A percentile compares a stretch with the other conserved stretches of the same genome.
Conservation (phyloP, 371 early-diverging fungal species). For the Massospora cicadina region DNA sequence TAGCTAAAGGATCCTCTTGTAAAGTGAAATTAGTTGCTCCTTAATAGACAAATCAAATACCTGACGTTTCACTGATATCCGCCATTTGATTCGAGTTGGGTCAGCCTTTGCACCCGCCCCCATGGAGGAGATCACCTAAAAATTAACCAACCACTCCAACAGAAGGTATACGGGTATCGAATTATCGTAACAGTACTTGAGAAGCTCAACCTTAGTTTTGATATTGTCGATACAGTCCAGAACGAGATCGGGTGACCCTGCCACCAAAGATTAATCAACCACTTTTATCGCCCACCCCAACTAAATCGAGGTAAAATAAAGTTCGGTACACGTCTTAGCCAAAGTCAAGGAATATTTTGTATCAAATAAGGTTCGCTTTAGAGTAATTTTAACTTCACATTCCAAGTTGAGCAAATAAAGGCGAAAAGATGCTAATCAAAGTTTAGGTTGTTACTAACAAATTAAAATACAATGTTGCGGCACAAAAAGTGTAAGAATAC, state of each 20-base stretch:
- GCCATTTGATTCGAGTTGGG: conserved; percentile 79
- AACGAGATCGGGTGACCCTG: conserved; percentile 51
- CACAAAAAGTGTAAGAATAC: too few species aligned
- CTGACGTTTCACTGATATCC: conserved; percentile 81
- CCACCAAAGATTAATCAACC: background rate
- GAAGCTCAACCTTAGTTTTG: conserved; percentile 73
- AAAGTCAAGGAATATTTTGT: too few species aligned
- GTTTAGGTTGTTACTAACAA: too few species aligned
- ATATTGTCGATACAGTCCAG: conserved; percentile 90
- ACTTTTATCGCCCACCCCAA: too few species aligned
- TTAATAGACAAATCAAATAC: conserved; percentile 19
- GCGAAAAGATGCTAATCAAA: too few species aligned
- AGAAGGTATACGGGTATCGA: conserved; percentile 25
- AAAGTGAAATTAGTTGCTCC: background rate
- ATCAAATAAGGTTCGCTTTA: too few species aligned
- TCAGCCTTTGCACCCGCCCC: conserved; percentile 91
- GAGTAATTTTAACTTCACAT: too few species aligned
- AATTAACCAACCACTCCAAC: background rate
- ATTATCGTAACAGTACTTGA: conserved; percentile 62
- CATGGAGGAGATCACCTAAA: conserved; percentile 65
- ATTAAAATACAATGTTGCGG: too few species aligned
- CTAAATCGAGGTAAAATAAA: too few species aligned
- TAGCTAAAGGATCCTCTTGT: conserved; percentile 80
- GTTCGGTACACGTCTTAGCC: too few species aligned
- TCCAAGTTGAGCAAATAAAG: too few species aligned